These are phyloP conservation scores for Boechera stricta DNA, from an alignment of 345 rosid species.

Conservation along the genomic window DNA sequence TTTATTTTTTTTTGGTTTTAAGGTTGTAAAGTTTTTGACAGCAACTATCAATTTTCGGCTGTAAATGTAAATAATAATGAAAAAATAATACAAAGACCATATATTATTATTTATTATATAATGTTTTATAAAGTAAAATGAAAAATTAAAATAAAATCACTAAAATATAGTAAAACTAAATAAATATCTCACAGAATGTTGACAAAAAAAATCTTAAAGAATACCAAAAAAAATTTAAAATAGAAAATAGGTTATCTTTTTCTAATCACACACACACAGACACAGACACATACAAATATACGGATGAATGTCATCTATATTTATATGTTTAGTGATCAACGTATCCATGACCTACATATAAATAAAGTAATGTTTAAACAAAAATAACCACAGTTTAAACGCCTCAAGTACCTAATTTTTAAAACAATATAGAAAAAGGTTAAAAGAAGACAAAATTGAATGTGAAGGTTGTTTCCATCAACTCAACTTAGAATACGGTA, in stretches of 20 bases:
- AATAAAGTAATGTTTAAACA: no score
- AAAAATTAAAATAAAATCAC: not conserved
- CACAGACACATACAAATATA: no score
- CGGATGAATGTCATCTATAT: no score
- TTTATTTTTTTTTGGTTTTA: not conserved
- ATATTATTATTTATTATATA: no score
- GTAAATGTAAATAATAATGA: not conserved
- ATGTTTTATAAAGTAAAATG: not conserved
- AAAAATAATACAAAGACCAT: not conserved
- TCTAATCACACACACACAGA: no score
- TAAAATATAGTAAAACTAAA: no score
- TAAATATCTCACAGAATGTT: not conserved
- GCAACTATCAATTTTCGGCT: not conserved
- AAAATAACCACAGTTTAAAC: not conserved
- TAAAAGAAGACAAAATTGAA: slow-evolving; percentile 4
- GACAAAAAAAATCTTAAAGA: not conserved
- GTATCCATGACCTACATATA: not conserved
- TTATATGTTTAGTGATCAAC: no score
- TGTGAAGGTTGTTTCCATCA: slow-evolving; percentile 15
- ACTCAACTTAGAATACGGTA: not conserved
- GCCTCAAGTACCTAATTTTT: not conserved
- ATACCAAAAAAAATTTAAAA: no score
- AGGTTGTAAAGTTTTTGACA: not conserved
- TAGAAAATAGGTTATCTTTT: no score
- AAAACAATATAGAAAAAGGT: not conserved